A percentile compares a stretch with the other conserved stretches of the same genome.
Conservation (phyloP, 2,329 filamentous ascomycete genomes). For the Herpotrichia juniperi region DNA sequence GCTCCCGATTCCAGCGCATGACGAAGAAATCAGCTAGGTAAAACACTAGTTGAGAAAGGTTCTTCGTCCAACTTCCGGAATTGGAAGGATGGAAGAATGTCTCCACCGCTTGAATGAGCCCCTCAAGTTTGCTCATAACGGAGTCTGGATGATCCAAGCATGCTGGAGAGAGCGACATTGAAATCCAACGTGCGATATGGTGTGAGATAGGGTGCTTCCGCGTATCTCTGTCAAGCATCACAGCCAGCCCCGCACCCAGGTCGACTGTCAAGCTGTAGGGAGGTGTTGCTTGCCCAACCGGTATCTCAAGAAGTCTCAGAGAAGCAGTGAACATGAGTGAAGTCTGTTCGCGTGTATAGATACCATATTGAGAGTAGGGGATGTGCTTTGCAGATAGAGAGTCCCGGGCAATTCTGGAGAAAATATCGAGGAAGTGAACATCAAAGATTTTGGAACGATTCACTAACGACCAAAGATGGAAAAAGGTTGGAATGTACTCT, state of each 20-base stretch:
- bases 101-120: constrained; percentile 90
- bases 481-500: constrained; percentile 89
- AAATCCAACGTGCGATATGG: constrained; percentile 89
- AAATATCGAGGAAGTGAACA: constrained; percentile 83
- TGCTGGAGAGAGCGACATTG: constrained; percentile 87
- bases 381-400: constrained; percentile 76
- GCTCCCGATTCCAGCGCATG: constrained; percentile 95
- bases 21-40: constrained; percentile 96
- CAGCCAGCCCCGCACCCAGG: constrained; percentile 78
- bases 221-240: constrained; percentile 89
- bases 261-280: constrained; percentile 85
- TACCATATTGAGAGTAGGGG: constrained; percentile 82
- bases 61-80: constrained; percentile 87
- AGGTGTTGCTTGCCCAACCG: constrained; percentile 92
- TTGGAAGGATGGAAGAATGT: constrained; percentile 99
- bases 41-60: constrained; percentile 87
- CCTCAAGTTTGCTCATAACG: constrained; percentile 83
- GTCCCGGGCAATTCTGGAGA: constrained; percentile 86
- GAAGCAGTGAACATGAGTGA: constrained; percentile 92
- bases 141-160: constrained; percentile 80
- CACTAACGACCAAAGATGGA: constrained; percentile 94
- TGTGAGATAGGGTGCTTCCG: constrained; percentile 93
- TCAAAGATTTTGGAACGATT: constrained; percentile 89
- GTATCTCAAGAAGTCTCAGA: constrained; percentile 88
- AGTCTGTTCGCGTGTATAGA: constrained; percentile 91